These are phyloP conservation scores for Penicillium subrubescens DNA, from an alignment of 495 filamentous ascomycete species.

Conservation along the genomic window DNA sequence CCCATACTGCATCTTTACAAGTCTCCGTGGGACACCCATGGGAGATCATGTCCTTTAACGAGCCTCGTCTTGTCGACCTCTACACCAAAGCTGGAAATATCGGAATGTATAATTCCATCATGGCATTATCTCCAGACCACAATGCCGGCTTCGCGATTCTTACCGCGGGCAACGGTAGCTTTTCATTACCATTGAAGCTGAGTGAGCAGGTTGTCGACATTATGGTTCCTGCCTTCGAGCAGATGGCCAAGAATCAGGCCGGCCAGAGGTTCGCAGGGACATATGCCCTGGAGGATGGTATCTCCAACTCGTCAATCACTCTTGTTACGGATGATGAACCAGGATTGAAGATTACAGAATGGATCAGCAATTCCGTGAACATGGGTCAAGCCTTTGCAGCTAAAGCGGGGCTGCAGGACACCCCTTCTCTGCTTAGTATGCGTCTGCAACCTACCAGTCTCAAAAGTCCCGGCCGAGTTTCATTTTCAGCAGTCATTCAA, in stretches of 20 bases:
- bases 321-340: slow-evolving; percentile 42
- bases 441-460: slow-evolving; percentile 50
- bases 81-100: slow-evolving; percentile 58
- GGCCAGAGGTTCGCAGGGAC: slow-evolving; percentile 35
- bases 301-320: slow-evolving; percentile 43
- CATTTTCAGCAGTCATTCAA: slow-evolving; percentile 48
- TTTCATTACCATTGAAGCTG: slow-evolving; percentile 18
- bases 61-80: slow-evolving; percentile 40
- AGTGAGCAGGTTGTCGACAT: slow-evolving; percentile 34
- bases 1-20: slow-evolving; percentile 48
- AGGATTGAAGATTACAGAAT: slow-evolving; percentile 39
- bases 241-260: slow-evolving; percentile 44
- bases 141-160: slow-evolving; percentile 53
- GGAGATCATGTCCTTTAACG: slow-evolving; percentile 45
- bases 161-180: slow-evolving; percentile 33
- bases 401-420: background rate
- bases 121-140: slow-evolving; percentile 53
- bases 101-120: slow-evolving; percentile 42
- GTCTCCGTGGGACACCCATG: slow-evolving; percentile 56
- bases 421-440: slow-evolving; percentile 22
- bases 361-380: slow-evolving; percentile 43
- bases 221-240: slow-evolving; percentile 46
- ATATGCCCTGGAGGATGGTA: slow-evolving; percentile 26
- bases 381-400: slow-evolving; percentile 31
- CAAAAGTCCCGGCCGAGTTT: slow-evolving; percentile 22